A percentile compares a stretch with the other conserved stretches of the same genome.
These are phyloP conservation scores for Penicillium coffeae DNA, from an alignment of 495 filamentous ascomycete genomes.

Conservation along the genomic window DNA sequence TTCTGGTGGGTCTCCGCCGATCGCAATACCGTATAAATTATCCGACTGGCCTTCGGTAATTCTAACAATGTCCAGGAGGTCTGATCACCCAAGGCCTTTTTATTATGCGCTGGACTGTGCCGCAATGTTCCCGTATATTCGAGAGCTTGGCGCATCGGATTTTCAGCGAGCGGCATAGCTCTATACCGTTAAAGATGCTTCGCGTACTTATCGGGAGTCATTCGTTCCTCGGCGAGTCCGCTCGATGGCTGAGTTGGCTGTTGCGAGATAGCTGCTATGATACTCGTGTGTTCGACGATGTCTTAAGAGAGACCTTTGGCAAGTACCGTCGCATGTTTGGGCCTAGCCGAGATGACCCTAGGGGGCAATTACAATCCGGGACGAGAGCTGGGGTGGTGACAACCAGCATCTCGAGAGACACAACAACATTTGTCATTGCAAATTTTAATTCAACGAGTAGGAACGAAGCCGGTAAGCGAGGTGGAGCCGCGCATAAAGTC, in stretches of 20 bases:
- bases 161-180: conserved; percentile 17
- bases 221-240: conserved; percentile 14
- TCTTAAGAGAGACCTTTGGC: conserved; percentile 24
- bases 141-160: conserved; percentile 22
- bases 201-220: conserved; percentile 4
- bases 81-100: conserved; percentile 27
- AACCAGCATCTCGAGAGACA: conserved; percentile 20
- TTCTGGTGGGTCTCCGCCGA: conserved; percentile 17
- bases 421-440: conserved; percentile 19
- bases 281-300: conserved; percentile 17
- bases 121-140: conserved; percentile 20
- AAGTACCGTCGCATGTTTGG: conserved; percentile 22
- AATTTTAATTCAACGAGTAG: conserved; percentile 19
- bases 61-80: conserved; percentile 15
- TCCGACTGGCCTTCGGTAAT: background rate
- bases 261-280: conserved; percentile 29
- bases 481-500: background rate
- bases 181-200: conserved; percentile 6
- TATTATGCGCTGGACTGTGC: conserved; percentile 17
- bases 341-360: background rate
- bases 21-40: background rate
- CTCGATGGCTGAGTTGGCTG: conserved; percentile 20
- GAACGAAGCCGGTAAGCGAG: conserved; percentile 10
- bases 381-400: conserved; percentile 19
- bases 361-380: background rate